Percentiles rank a stretch among this genome's conserved stretches.
Evolutionary conservation across 768 basidiomycete species (phyloP).

Genomic region (Galerina marginata): DNA sequence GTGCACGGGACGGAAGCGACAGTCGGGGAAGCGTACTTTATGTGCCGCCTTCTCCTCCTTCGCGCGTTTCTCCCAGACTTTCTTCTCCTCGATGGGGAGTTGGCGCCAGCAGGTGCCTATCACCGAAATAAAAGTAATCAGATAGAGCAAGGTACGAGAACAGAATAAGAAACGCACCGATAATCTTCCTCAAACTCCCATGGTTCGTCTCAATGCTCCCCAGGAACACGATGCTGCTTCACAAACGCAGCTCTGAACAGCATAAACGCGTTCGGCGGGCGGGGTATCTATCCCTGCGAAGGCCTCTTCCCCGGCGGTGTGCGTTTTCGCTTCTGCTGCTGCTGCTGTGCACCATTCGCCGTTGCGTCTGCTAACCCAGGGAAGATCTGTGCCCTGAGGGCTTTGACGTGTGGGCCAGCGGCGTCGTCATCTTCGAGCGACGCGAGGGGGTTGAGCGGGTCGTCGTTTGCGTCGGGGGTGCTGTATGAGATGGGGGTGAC

Average conservation of each 20-base stretch:
- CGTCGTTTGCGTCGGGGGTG: slow-evolving; percentile 13
- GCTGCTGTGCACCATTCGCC: slow-evolving; percentile 7
- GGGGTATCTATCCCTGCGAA: slow-evolving; percentile 67
- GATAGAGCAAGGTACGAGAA: too few species aligned
- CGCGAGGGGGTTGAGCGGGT: slow-evolving; percentile 5
- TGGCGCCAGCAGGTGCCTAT: slow-evolving; percentile 78
- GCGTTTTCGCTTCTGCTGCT: slow-evolving; percentile 26
- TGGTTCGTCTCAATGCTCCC: slow-evolving; percentile 81
- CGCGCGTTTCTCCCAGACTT: too few species aligned
- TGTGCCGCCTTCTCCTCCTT: too few species aligned
- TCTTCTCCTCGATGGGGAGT: too few species aligned
- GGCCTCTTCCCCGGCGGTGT: slow-evolving; percentile 25
- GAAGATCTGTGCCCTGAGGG: slow-evolving; percentile 21
- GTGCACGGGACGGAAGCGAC: slow-evolving; percentile 59
- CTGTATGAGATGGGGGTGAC: slow-evolving; percentile 31
- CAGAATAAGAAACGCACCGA: slow-evolving; percentile 44
- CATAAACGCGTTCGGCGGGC: slow-evolving; percentile 88
- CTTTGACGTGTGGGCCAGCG: slow-evolving; percentile 4
- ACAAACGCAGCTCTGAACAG: slow-evolving; percentile 86
- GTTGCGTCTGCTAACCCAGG: slow-evolving; percentile 18
- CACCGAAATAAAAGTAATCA: not conserved
- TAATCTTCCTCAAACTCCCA: slow-evolving; percentile 75
- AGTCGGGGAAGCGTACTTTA: too few species aligned
- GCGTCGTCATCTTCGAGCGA: not conserved
- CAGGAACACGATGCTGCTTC: slow-evolving; percentile 77